Evolutionary conservation across 164 flowering plant genomes (phyloP).

Genomic region (Vitis rupestris): DNA sequence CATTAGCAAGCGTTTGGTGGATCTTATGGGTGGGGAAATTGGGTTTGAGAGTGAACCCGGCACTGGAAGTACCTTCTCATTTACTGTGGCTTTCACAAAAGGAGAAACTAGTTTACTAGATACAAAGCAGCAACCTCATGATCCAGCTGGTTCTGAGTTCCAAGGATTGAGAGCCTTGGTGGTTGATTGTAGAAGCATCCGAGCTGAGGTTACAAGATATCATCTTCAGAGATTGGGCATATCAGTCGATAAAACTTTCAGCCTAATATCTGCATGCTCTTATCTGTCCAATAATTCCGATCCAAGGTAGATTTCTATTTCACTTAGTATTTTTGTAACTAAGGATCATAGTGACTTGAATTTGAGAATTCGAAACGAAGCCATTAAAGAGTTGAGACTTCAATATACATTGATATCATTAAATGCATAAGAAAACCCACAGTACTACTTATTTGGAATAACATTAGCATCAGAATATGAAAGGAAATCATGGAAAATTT

Average conservation of each 20-base stretch:
- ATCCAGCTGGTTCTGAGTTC: conserved; percentile 47
- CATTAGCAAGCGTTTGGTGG: conserved; percentile 82
- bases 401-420: too few relatives aligned
- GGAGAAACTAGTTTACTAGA: conserved; percentile 41
- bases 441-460: neutral
- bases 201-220: conserved; percentile 86
- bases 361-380: neutral
- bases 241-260: conserved; percentile 38
- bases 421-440: too few relatives aligned
- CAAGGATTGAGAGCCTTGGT: conserved; percentile 67
- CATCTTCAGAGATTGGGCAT: conserved; percentile 84
- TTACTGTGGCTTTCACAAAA: conserved; percentile 53
- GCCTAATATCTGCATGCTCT: conserved; percentile 40
- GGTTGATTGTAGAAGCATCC: conserved; percentile 61
- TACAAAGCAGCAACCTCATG: conserved; percentile 35
- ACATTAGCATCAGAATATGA: neutral
- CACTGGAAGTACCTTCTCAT: conserved; percentile 81
- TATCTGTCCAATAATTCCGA: conserved; percentile 26
- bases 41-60: conserved; percentile 80
- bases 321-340: neutral
- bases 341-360: neutral
- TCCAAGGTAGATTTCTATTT: conserved; percentile 31
- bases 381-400: neutral
- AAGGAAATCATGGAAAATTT: neutral
- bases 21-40: conserved; percentile 87